Evolutionary conservation across 2,329 filamentous ascomycete genomes (phyloP).

Genomic region (Fusarium bactridioides): DNA sequence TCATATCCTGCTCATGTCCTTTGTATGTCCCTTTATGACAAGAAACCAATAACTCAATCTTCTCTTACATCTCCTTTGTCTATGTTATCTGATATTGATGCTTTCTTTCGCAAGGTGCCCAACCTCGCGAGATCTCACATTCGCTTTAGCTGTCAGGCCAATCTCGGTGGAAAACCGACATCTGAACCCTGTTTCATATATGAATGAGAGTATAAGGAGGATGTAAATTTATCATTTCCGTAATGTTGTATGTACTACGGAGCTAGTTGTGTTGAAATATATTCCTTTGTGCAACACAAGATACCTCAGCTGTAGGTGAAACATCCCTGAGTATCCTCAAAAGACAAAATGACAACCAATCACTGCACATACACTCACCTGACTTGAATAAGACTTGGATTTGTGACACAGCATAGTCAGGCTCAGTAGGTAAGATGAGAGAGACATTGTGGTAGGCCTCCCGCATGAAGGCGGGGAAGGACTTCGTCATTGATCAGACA

Average conservation of each 20-base stretch:
- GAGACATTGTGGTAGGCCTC: slow-evolving; percentile 14
- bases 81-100: too few species aligned
- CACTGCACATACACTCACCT: neutral
- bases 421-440: neutral
- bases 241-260: neutral
- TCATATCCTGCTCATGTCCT: too few species aligned
- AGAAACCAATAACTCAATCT: neutral
- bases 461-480: slow-evolving; percentile 13
- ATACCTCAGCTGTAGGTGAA: neutral
- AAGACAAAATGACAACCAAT: neutral
- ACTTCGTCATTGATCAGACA: neutral
- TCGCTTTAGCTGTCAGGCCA: neutral
- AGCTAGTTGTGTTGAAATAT: neutral
- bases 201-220: neutral
- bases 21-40: neutral
- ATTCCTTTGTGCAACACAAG: neutral
- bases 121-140: neutral
- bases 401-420: neutral
- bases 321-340: neutral
- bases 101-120: neutral
- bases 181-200: neutral
- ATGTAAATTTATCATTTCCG: neutral
- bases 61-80: neutral
- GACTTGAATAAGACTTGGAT: neutral
- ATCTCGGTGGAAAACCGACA: too few species aligned